phyloP scores from a whole-genome alignment of 2,329 filamentous ascomycete genomes.

The Phoma sp. region DNA sequence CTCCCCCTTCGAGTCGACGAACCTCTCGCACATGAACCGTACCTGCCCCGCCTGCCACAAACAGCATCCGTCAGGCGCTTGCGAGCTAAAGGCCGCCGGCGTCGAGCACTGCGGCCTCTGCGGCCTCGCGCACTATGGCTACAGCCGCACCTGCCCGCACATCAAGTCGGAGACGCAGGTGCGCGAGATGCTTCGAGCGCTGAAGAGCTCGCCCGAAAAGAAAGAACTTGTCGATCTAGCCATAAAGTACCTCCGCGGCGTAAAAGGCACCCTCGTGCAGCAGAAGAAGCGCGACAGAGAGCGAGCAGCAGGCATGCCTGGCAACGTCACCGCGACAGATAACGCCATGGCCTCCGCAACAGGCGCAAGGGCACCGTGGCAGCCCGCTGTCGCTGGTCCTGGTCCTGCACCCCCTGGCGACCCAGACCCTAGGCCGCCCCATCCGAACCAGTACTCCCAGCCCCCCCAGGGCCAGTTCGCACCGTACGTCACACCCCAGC shows the following conservation, averaged over 20 bases:
- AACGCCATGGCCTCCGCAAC: neutral
- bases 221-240: slow-evolving; percentile 61
- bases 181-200: slow-evolving; percentile 66
- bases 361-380: neutral
- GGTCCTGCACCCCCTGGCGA: neutral
- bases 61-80: slow-evolving; percentile 64
- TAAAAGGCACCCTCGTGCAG: slow-evolving; percentile 63
- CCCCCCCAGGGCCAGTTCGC: neutral
- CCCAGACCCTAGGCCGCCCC: too few species aligned
- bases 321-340: neutral
- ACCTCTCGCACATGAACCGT: slow-evolving; percentile 20
- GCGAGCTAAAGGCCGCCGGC: slow-evolving; percentile 65
- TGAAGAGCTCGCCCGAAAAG: slow-evolving; percentile 65
- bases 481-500: neutral
- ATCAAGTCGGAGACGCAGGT: slow-evolving; percentile 69
- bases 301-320: slow-evolving; percentile 18
- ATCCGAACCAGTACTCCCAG: neutral
- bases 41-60: slow-evolving; percentile 62
- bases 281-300: slow-evolving; percentile 55
- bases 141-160: slow-evolving; percentile 65
- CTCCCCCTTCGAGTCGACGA: slow-evolving; percentile 33
- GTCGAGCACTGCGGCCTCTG: slow-evolving; percentile 70
- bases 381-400: neutral
- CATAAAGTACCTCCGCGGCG: slow-evolving; percentile 62
- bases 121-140: slow-evolving; percentile 66